Evolutionary conservation across 2,329 filamentous ascomycete species (phyloP).

Genomic region (Ophiocordyceps camponoti-saundersi): DNA sequence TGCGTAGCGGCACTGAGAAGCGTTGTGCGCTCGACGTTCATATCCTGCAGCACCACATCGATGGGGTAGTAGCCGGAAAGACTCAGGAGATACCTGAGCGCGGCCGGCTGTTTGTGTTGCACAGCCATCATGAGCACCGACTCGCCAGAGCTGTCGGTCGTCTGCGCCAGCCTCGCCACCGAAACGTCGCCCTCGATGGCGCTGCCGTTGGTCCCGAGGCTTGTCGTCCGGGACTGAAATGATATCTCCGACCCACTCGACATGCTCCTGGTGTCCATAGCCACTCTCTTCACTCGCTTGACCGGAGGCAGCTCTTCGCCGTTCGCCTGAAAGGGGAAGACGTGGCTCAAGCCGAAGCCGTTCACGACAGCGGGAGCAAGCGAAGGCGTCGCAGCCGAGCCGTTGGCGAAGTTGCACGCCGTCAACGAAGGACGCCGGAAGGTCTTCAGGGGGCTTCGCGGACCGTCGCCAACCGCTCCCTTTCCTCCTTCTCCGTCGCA

Average conservation of each 20-base stretch:
- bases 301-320: conserved; percentile 23
- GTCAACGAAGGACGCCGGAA: conserved; percentile 27
- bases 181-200: conserved; percentile 75
- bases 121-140: conserved; percentile 81
- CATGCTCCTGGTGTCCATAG: conserved; percentile 77
- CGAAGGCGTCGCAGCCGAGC: conserved; percentile 20
- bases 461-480: conserved; percentile 15
- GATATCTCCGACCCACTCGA: conserved; percentile 77
- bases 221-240: conserved; percentile 62
- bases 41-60: conserved; percentile 58
- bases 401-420: conserved; percentile 27
- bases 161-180: conserved; percentile 59
- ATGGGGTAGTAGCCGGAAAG: conserved; percentile 61
- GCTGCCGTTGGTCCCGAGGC: conserved; percentile 56
- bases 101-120: conserved; percentile 51
- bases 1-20: conserved; percentile 83
- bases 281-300: conserved; percentile 59
- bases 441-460: conserved; percentile 20
- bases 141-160: conserved; percentile 54
- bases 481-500: conserved; percentile 19
- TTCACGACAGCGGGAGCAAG: conserved; percentile 21
- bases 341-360: conserved; percentile 54
- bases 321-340: conserved; percentile 67
- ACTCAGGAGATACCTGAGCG: conserved; percentile 65
- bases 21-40: conserved; percentile 79